These are phyloP conservation scores for Teunomyces aglyptinius DNA, from an alignment of 805 yeast species.

Conservation along the genomic window DNA sequence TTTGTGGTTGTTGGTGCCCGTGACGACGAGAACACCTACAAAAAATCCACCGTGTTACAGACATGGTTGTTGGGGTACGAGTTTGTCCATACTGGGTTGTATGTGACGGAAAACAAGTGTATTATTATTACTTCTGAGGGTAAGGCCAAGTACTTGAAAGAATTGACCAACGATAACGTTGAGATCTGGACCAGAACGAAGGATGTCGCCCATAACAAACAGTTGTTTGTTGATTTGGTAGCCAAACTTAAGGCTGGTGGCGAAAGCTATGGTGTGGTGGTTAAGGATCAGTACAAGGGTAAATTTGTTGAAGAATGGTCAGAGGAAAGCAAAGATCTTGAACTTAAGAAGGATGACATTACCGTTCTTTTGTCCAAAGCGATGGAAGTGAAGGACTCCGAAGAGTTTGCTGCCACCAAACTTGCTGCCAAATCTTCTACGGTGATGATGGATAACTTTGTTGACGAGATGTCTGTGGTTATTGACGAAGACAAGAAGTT, in stretches of 20 bases:
- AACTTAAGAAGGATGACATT: conserved; percentile 47
- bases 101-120: conserved; percentile 57
- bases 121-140: conserved; percentile 76
- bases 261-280: conserved; percentile 60
- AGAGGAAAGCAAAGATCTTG: conserved; percentile 23
- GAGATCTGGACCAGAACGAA: conserved; percentile 75
- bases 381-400: conserved; percentile 75
- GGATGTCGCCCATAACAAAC: conserved; percentile 72
- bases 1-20: conserved; percentile 79
- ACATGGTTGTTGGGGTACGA: conserved; percentile 94
- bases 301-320: conserved; percentile 84
- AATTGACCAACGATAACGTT: conserved; percentile 46
- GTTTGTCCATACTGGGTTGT: conserved; percentile 86
- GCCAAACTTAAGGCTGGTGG: conserved; percentile 38
- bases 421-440: conserved; percentile 76
- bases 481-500: conserved; percentile 84
- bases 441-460: conserved; percentile 75
- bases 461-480: conserved; percentile 81
- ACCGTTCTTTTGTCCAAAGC: conserved; percentile 49
- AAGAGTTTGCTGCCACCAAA: conserved; percentile 63
- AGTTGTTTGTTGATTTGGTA: conserved; percentile 59
- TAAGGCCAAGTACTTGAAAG: conserved; percentile 75
- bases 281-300: conserved; percentile 78
- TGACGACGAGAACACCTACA: conserved; percentile 86
- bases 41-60: conserved; percentile 81